These are phyloP conservation scores for Rhizopogon hawkerae DNA, from an alignment of 1,284 basidiomycete genomes.

Conservation along the genomic window DNA sequence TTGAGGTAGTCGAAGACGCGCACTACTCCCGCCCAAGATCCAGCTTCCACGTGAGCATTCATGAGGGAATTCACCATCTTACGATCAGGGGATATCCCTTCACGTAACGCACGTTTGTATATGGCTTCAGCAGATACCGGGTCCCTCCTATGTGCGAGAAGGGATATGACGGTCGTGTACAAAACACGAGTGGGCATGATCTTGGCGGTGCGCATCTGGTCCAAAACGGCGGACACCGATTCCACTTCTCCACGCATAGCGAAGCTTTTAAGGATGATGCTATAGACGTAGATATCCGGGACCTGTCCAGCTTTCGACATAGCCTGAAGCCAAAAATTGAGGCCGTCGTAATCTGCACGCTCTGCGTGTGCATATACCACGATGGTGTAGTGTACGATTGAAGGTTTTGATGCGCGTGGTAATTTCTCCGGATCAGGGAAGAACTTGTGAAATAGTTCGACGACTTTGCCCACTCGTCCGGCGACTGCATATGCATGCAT, in stretches of 20 bases:
- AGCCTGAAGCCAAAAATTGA: constrained; percentile 49
- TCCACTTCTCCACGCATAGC: constrained; percentile 49
- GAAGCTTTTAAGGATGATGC: constrained; percentile 54
- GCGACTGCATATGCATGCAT: constrained; percentile 48
- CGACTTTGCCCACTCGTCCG: constrained; percentile 36
- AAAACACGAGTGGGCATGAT: constrained; percentile 44
- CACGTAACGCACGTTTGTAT: constrained; percentile 53
- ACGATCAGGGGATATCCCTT: constrained; percentile 58
- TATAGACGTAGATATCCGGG: constrained; percentile 53
- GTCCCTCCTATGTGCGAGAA: constrained; percentile 63
- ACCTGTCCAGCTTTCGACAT: constrained; percentile 42
- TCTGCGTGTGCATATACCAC: constrained; percentile 52
- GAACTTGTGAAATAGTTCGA: constrained; percentile 45
- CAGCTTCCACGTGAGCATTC: constrained; percentile 78
- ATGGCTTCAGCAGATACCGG: constrained; percentile 59
- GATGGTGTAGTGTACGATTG: constrained; percentile 43
- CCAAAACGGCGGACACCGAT: constrained; percentile 48
- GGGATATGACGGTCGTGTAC: constrained; percentile 66
- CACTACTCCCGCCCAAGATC: constrained; percentile 71
- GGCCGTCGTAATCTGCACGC: constrained; percentile 40
- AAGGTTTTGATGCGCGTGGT: constrained; percentile 30
- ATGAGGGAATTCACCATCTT: constrained; percentile 67
- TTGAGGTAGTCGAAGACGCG: constrained; percentile 65
- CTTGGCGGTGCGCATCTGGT: constrained; percentile 51
- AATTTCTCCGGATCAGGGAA: constrained; percentile 33